Evolutionary conservation across 176 grass and related monocot species (phyloP).

Genomic region (Avena insularis): DNA sequence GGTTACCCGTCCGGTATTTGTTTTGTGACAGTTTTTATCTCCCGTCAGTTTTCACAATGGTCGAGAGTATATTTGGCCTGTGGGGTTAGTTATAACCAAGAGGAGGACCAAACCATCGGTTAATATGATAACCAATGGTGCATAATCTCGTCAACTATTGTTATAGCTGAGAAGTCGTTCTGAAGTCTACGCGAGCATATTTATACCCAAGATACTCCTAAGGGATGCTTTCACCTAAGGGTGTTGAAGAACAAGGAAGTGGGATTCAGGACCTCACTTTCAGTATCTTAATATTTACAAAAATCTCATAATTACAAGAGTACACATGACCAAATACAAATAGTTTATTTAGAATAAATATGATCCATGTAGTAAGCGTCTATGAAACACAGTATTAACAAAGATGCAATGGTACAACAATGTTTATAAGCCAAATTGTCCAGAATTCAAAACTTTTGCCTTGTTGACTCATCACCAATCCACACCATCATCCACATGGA

Average conservation of each 20-base stretch:
- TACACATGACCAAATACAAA: background rate
- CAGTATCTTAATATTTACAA: background rate
- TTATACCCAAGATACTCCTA: background rate
- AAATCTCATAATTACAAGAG: background rate
- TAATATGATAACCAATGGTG: background rate
- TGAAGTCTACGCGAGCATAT: background rate
- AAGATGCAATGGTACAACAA: background rate
- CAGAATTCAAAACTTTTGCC: background rate
- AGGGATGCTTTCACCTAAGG: background rate
- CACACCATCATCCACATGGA: too few species aligned
- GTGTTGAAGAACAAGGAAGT: background rate
- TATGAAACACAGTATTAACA: background rate
- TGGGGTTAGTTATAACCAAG: background rate
- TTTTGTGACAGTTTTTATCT: background rate
- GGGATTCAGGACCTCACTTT: background rate
- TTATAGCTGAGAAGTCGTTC: background rate
- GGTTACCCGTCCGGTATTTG: background rate
- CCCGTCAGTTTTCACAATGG: background rate
- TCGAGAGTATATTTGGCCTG: background rate
- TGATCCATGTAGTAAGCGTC: background rate
- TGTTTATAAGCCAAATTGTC: background rate
- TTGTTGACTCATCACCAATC: background rate
- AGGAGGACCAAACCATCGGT: background rate
- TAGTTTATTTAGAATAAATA: background rate
- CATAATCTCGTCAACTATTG: background rate